Evolutionary conservation across 768 basidiomycete species (phyloP).

Genomic region (Dendrothele bispora): DNA sequence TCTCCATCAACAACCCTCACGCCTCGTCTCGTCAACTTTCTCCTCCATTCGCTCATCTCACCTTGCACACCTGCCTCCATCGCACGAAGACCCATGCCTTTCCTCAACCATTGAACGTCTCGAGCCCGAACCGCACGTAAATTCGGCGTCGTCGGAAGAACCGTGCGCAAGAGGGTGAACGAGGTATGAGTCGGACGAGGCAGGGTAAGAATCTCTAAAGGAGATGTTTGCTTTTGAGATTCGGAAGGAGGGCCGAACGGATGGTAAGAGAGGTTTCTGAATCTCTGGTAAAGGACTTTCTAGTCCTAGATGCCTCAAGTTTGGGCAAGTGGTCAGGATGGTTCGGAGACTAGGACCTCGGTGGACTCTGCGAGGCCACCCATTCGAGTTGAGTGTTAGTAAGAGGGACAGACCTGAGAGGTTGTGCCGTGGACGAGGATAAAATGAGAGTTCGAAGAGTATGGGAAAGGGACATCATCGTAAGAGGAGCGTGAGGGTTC

Average conservation of each 20-base stretch:
- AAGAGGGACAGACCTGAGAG: conserved; percentile 63
- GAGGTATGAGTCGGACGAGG: conserved; percentile 69
- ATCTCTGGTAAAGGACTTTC: conserved; percentile 70
- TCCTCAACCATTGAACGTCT: conserved; percentile 73
- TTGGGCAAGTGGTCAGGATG: conserved; percentile 50
- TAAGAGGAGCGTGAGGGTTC: no score
- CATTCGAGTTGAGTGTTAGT: conserved; percentile 66
- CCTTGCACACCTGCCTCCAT: conserved; percentile 78
- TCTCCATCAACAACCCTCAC: conserved; percentile 70
- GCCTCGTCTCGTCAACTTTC: conserved; percentile 54
- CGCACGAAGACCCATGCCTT: conserved; percentile 63
- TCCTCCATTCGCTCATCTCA: conserved; percentile 75
- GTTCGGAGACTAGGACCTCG: no score
- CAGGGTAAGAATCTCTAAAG: conserved; percentile 68
- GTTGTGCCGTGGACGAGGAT: conserved; percentile 57
- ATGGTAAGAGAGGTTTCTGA: no score
- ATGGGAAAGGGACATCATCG: conserved; percentile 61
- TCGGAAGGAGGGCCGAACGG: no score
- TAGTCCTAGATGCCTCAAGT: conserved; percentile 68
- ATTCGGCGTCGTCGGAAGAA: conserved; percentile 56
- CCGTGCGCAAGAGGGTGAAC: conserved; percentile 52
- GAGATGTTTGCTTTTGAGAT: conserved; percentile 40
- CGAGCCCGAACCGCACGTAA: conserved; percentile 59
- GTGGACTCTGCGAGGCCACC: conserved; percentile 64
- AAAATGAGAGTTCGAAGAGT: conserved; percentile 56